These are phyloP conservation scores for Piloderma croceum DNA, from an alignment of 768 basidiomycete genomes.

Conservation along the genomic window DNA sequence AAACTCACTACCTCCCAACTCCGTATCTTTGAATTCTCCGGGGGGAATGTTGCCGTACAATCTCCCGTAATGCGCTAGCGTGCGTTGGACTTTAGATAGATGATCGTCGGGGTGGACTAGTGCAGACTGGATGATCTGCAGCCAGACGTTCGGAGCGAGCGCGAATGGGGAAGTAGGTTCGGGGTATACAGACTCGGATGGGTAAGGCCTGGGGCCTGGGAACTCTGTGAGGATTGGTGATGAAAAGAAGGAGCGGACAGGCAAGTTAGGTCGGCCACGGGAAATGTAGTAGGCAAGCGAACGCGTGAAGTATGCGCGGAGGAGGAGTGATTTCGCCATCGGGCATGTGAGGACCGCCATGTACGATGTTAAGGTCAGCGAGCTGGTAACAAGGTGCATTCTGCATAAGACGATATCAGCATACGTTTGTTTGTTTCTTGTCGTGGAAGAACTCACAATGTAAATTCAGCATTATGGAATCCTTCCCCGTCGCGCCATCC, in stretches of 20 bases:
- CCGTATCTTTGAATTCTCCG: slow-evolving; percentile 2
- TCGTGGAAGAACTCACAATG: slow-evolving; percentile 46
- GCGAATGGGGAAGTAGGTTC: slow-evolving; percentile 11
- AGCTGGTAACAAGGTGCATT: slow-evolving; percentile 45
- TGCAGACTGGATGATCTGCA: slow-evolving; percentile 15
- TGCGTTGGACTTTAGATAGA: slow-evolving; percentile 29
- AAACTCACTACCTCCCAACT: slow-evolving; percentile 31
- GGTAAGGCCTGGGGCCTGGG: slow-evolving; percentile 15
- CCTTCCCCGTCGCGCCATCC: slow-evolving; percentile 45
- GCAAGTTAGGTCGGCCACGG: slow-evolving; percentile 9
- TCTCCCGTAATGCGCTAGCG: slow-evolving; percentile 40
- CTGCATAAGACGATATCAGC: too few species aligned
- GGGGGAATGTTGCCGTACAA: slow-evolving; percentile 21
- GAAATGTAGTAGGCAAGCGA: slow-evolving; percentile 8
- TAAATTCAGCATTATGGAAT: slow-evolving; percentile 60
- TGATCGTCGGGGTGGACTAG: slow-evolving; percentile 23
- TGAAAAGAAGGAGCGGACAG: slow-evolving; percentile 7
- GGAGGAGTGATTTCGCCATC: slow-evolving; percentile 10
- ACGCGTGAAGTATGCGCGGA: slow-evolving; percentile 10
- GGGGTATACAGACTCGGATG: slow-evolving; percentile 5
- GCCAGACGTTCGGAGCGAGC: slow-evolving; percentile 33
- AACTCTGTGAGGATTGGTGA: slow-evolving; percentile 6
- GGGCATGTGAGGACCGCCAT: slow-evolving; percentile 9
- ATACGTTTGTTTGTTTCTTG: too few species aligned
- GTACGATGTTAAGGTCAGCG: slow-evolving; percentile 9